Evolutionary conservation across 2,329 filamentous ascomycete genomes (phyloP).

Genomic region (Colletotrichum sidae): DNA sequence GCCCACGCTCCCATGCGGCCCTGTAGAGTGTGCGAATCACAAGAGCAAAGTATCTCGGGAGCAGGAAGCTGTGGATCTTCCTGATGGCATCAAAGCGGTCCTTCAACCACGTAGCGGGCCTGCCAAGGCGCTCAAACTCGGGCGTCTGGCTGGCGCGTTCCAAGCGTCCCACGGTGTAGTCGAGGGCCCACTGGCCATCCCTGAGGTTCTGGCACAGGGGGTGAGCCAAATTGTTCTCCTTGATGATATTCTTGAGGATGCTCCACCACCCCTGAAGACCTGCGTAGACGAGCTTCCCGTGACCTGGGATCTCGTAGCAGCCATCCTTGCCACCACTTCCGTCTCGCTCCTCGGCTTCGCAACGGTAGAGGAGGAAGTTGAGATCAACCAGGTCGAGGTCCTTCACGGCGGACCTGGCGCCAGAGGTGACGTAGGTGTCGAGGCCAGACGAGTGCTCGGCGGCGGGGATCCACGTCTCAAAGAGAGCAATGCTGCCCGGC

Average conservation of each 20-base stretch:
- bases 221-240: constrained; percentile 91
- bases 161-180: constrained; percentile 85
- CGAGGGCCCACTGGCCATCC: constrained; percentile 90
- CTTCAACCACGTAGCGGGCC: constrained; percentile 81
- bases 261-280: constrained; percentile 99
- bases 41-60: constrained; percentile 93
- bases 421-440: constrained; percentile 87
- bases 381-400: constrained; percentile 83
- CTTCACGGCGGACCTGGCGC: constrained; percentile 81
- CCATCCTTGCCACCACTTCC: constrained; percentile 84
- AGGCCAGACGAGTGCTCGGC: constrained; percentile 86
- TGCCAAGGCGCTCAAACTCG: constrained; percentile 71
- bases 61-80: constrained; percentile 85
- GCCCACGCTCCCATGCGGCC: constrained; percentile 81
- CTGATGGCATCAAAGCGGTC: constrained; percentile 89
- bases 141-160: constrained; percentile 75
- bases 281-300: constrained; percentile 90
- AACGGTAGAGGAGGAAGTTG: constrained; percentile 92
- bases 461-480: constrained; percentile 94
- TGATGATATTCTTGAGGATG: constrained; percentile 84
- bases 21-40: constrained; percentile 89
- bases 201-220: constrained; percentile 93
- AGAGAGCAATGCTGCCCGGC: constrained; percentile 92
- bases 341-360: constrained; percentile 87
- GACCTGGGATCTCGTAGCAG: constrained; percentile 86